Conservation (phyloP, 2,329 filamentous ascomycete species). For the Alternaria brassicicola region DNA sequence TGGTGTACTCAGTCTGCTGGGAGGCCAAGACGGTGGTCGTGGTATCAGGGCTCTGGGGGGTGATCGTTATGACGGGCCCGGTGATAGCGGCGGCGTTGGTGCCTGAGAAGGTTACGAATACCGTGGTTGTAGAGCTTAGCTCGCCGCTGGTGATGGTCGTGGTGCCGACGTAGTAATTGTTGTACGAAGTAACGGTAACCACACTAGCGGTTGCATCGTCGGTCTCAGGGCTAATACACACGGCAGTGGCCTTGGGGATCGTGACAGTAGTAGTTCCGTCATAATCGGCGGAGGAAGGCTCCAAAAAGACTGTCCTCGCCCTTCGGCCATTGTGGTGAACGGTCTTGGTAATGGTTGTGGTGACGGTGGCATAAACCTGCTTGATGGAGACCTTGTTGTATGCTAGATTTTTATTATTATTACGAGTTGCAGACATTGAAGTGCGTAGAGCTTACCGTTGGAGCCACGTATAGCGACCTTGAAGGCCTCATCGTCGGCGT, state of each 20-base stretch:
- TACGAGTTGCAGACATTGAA: neutral
- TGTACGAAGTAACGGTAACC: neutral
- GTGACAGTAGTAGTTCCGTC: neutral
- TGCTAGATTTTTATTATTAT: neutral
- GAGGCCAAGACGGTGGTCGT: neutral
- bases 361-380: neutral
- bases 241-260: neutral
- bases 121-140: too few relatives aligned
- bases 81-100: neutral
- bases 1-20: too few relatives aligned
- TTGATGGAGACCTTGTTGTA: slow-evolving; percentile 4
- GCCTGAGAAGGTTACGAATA: too few relatives aligned
- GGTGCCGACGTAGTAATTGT: neutral
- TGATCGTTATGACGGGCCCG: neutral
- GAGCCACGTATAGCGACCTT: slow-evolving; percentile 16
- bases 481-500: slow-evolving; percentile 16
- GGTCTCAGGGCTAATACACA: neutral
- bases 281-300: neutral
- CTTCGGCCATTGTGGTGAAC: neutral
- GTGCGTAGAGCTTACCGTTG: slow-evolving; percentile 19
- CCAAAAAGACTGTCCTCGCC: neutral
- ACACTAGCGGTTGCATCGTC: neutral
- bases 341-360: neutral
- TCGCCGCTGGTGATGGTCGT: neutral
- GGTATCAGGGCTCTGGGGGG: neutral